Evolutionary conservation across 75 land plant species (phyloP).

Genomic region (Gnetum montanum): DNA sequence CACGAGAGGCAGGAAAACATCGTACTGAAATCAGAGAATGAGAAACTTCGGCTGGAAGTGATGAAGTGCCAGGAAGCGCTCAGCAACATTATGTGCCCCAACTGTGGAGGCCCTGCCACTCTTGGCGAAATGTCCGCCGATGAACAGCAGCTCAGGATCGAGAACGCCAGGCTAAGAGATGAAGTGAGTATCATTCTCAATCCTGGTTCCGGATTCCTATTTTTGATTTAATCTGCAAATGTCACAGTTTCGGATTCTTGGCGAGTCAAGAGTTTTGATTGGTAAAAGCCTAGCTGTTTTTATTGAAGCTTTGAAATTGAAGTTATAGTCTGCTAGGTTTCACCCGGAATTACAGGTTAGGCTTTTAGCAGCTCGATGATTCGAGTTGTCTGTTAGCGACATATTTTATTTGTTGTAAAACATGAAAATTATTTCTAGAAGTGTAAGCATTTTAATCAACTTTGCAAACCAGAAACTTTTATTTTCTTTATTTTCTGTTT

Average conservation of each 20-base stretch:
- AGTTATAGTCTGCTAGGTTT: no score
- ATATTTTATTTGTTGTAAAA: no score
- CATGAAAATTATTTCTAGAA: no score
- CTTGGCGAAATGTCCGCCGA: conserved; percentile 19
- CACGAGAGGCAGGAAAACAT: conserved; percentile 21
- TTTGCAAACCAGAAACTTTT: no score
- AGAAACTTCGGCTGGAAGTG: conserved; percentile 19
- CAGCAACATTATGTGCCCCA: conserved; percentile 14
- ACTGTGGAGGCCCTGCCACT: conserved; percentile 17
- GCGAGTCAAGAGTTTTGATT: background rate
- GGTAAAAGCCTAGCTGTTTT: background rate
- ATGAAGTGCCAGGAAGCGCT: conserved; percentile 12
- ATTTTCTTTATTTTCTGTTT: no score
- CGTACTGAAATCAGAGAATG: conserved; percentile 15
- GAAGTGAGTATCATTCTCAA: conserved; percentile 15
- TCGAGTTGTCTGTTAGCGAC: no score
- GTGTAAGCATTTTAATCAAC: no score
- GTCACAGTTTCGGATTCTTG: background rate
- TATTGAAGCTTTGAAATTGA: no score
- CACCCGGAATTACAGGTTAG: no score
- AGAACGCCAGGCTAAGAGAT: conserved; percentile 19
- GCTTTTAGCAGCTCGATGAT: no score
- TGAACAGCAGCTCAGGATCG: conserved; percentile 26
- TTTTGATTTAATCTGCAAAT: background rate
- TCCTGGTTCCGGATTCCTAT: background rate